A percentile compares a stretch with the other conserved stretches of the same genome.
Evolutionary conservation across 768 basidiomycete genomes (phyloP).

Genomic region (Fibroporia radiculosa): DNA sequence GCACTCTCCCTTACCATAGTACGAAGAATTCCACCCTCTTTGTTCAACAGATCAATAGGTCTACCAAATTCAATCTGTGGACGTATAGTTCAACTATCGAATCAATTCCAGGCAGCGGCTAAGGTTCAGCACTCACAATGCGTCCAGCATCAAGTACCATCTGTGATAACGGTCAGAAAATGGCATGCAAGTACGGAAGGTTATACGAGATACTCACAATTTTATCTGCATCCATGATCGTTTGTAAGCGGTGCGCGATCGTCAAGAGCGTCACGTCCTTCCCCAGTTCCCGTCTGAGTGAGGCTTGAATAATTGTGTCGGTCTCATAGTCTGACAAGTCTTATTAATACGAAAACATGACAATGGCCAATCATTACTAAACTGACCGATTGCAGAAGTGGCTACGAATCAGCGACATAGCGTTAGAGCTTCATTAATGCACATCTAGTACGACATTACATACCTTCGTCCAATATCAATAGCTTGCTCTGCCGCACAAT

Average conservation of each 20-base stretch:
- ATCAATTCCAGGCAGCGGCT: not conserved
- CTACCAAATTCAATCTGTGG: constrained; percentile 37
- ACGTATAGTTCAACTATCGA: not conserved
- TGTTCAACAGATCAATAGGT: constrained; percentile 34
- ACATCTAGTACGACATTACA: not conserved
- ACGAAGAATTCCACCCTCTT: constrained; percentile 26
- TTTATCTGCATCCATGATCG: constrained; percentile 52
- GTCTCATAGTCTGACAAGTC: constrained; percentile 39
- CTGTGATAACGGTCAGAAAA: constrained; percentile 12
- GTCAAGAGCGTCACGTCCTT: constrained; percentile 43
- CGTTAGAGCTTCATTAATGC: not conserved
- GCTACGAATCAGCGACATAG: constrained; percentile 9
- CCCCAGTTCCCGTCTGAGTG: constrained; percentile 38
- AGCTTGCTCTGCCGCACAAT: constrained; percentile 49
- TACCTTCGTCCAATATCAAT: constrained; percentile 50
- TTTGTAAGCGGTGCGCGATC: not conserved
- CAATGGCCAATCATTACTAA: not conserved
- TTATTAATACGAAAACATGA: not conserved
- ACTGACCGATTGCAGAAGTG: constrained; percentile 6
- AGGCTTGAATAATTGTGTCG: constrained; percentile 45
- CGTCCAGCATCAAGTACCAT: constrained; percentile 36
- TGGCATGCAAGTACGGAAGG: not conserved
- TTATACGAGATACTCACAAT: constrained; percentile 27
- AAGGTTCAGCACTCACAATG: constrained; percentile 23
- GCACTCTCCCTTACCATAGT: constrained; percentile 33